Base-by-base conservation (phyloP, 768 basidiomycete genomes). In the Auriscalpium vulgare region DNA sequence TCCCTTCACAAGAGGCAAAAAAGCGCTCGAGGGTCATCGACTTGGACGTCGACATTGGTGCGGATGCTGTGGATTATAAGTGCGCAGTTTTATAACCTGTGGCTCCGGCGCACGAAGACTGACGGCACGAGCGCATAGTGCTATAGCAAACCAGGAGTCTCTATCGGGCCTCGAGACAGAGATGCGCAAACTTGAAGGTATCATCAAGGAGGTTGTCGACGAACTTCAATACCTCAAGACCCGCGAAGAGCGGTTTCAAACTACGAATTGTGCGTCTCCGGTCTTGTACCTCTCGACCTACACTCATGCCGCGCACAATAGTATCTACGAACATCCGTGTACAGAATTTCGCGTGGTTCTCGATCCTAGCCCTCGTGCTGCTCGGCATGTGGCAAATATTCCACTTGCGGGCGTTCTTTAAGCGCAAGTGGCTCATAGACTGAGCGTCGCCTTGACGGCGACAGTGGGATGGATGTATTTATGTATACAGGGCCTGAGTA, bases 11-110 rank as follows among this genome's bases (percentile, higher is more conserved):
- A 23, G 72, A 84, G 51, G 75, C 74, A 3, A 65, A 71, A 36
- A 78, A 79, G 54, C 73, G 82, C 61, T 71, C 75, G 43, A 80
- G 92, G 14, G 80, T 88, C 43, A 71, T 99, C 58, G 95, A 99
- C 75, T 74, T 98, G 56, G 97, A 99, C 66, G 82, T 98, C 38
- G 97, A 99, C 66, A 95, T 99, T 69, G 97, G 97, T 37, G 95
- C 95, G 11, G 95, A 98, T 65, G 97, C 97, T 2, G 87, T 98
- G 38, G 97, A 99, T 73, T 98, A 98, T 80, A 98, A 99, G 94
- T 95, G 66, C 60, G 88, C 74, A 10, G 38, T n/a, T 44, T 51
- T 29, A 29, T 7, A 5, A 4, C 29, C 29, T 5, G 29, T 29
- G 29, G 29, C 29, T 29, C 7, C 23, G 19, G 29, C 49, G 13